These are phyloP conservation scores for Gnaphalium uliginosum DNA, from an alignment of 129 eudicot genomes.

Conservation along the genomic window DNA sequence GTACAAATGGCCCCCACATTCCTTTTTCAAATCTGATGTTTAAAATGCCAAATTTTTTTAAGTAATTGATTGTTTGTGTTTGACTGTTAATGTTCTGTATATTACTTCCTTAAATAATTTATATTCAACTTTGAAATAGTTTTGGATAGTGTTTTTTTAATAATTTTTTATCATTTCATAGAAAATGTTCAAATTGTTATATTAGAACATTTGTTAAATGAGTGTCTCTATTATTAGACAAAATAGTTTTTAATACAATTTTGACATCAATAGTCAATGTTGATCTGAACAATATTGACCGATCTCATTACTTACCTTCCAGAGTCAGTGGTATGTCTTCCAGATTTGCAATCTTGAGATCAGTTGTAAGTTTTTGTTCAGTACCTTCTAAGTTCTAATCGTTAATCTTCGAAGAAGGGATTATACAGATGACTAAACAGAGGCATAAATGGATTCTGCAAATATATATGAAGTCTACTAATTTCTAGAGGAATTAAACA, in stretches of 20 bases:
- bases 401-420: neutral
- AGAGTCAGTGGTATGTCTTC: neutral
- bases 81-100: neutral
- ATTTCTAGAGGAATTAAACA: slow-evolving; percentile 3
- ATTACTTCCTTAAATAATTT: neutral
- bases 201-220: neutral
- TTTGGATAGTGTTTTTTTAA: neutral
- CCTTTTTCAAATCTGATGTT: neutral
- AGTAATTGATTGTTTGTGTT: neutral
- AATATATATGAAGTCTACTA: neutral
- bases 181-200: neutral
- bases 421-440: slow-evolving; percentile 4
- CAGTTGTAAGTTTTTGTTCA: too few species aligned
- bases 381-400: neutral
- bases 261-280: neutral
- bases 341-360: too few species aligned
- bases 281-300: neutral
- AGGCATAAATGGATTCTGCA: neutral
- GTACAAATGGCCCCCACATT: neutral
- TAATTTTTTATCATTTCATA: neutral
- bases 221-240: neutral
- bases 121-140: neutral
- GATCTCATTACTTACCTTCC: neutral
- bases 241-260: neutral
- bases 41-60: neutral